Evolutionary conservation across 192 early-diverging fungal species (phyloP), one percentile per base, ranked within the genome.

Genomic region (Backusella mclennaniae): DNA sequence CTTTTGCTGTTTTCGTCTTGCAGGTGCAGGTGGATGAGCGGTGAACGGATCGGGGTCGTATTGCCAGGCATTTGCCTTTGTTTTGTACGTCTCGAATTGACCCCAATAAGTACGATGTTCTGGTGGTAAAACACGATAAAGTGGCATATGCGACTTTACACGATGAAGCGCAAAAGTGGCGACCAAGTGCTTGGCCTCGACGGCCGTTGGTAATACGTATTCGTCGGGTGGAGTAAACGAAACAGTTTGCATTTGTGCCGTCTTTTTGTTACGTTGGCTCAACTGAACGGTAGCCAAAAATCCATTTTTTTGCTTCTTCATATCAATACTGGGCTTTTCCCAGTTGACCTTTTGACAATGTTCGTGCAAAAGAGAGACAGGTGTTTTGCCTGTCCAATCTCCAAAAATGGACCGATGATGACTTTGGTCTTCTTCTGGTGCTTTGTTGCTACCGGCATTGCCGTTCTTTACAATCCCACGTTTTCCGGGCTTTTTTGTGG

Each of bases 331-430:
- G 0, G 93, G 89, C 44, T 94, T 91, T 59, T 90, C 85, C 95
- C 94, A 95, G 23, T 82, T 88, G 19, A 83, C 79, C 74, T 89
- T 90, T 69, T 92, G 95, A 79, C 91, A 91, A 67, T 91, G 90
- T 75, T 96, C 96, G 79, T 95, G 86, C 2, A 97, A 84, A 4
- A 95, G 80, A 3, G 88, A 88, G 3, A 90, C 86, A 0, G 96
- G 95, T 0, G 93, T 94, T 73, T 97, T 97, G 49, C 96, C 96
- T 0, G 94, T 96, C 95, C 94, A 95, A 33, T 88, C 88, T 31
- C 88, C 90, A 80, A 96, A 96, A 29, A 88, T 70, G 3, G 80
- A 82, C 11, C 59, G 74, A 7, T 77, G 73, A 41, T 77, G 76
- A 33, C n/a, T 67, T 67, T 73, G 73, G 26, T 42, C 49, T 39